Conservation (phyloP, 2,329 filamentous ascomycete species). For the Penicillium hordei region DNA sequence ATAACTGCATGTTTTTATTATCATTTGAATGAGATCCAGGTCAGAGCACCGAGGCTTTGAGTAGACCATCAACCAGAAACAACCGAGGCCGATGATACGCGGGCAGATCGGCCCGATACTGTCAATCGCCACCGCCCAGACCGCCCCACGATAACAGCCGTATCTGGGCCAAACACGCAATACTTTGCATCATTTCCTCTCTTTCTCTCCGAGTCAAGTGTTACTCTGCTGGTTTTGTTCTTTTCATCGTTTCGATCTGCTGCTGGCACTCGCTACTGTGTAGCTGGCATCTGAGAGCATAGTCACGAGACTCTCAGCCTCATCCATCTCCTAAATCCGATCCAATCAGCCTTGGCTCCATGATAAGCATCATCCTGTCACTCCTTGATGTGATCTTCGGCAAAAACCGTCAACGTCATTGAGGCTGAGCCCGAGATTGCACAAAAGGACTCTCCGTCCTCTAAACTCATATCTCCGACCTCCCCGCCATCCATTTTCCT, state of each 20-base stretch:
- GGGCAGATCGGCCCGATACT: slow-evolving; percentile 7
- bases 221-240: neutral
- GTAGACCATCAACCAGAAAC: neutral
- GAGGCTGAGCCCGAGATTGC: slow-evolving; percentile 9
- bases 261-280: neutral
- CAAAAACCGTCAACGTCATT: slow-evolving; percentile 13
- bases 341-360: slow-evolving; percentile 11
- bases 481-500: slow-evolving; percentile 1
- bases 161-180: slow-evolving; percentile 6
- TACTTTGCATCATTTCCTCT: neutral
- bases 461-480: neutral
- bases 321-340: neutral
- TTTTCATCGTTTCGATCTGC: neutral
- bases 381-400: slow-evolving; percentile 12
- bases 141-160: slow-evolving; percentile 9
- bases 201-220: neutral
- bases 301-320: slow-evolving; percentile 7
- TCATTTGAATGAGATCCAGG: neutral
- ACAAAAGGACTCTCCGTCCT: neutral
- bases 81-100: neutral
- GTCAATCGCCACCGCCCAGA: slow-evolving; percentile 11
- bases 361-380: slow-evolving; percentile 15
- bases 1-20: too few species aligned
- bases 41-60: neutral
- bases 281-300: neutral